Conservation (phyloP, 257 asterid species). For the Solanum okadae region DNA sequence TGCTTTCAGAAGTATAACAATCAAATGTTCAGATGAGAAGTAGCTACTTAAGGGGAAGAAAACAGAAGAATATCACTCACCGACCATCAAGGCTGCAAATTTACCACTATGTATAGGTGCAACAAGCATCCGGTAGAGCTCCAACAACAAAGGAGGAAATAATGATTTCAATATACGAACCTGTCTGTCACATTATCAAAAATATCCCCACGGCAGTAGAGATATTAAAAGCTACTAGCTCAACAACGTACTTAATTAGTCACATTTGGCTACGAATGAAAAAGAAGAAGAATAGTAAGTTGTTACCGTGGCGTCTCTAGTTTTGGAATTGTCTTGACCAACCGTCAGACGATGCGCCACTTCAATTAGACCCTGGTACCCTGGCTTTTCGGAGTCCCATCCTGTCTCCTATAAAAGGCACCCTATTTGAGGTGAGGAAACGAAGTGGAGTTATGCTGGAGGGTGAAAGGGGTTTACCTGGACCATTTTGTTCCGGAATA, state of each 20-base stretch:
- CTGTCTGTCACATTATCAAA: constrained; percentile 27
- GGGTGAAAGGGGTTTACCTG: constrained; percentile 20
- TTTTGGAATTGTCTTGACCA: constrained; percentile 62
- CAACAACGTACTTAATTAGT: not conserved
- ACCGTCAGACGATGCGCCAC: constrained; percentile 63
- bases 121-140: constrained; percentile 56
- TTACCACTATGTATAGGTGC: constrained; percentile 65
- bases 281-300: not conserved
- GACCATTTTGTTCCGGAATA: constrained; percentile 73
- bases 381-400: constrained; percentile 82
- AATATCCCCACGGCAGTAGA: not conserved
- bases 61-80: constrained; percentile 32
- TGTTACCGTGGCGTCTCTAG: constrained; percentile 57
- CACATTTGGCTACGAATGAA: not conserved
- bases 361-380: constrained; percentile 76
- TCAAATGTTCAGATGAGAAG: not conserved
- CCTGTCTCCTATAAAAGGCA: constrained; percentile 42
- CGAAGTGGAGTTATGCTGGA: too few relatives aligned
- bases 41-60: not conserved
- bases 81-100: constrained; percentile 75
- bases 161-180: constrained; percentile 52
- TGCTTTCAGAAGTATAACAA: constrained; percentile 40
- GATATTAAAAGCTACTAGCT: not conserved
- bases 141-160: constrained; percentile 58
- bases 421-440: not conserved